A percentile compares a stretch with the other conserved stretches of the same genome.
Conservation (phyloP, 2,329 filamentous ascomycete species). For the Coccinonectria pachysandricola region DNA sequence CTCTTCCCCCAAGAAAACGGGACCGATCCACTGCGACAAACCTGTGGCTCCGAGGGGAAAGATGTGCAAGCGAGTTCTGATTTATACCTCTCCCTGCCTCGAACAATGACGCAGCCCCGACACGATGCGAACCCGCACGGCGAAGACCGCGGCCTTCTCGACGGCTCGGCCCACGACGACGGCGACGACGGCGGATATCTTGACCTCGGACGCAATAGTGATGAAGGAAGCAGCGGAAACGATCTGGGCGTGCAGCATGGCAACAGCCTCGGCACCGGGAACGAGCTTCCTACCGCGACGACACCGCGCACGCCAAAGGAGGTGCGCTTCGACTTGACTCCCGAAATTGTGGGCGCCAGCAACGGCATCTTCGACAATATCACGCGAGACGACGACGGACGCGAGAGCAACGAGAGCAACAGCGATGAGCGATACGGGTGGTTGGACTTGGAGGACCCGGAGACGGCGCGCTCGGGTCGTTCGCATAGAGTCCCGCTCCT, state of each 20-base stretch:
- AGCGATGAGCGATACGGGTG: conserved; percentile 24
- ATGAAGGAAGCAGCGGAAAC: conserved; percentile 9
- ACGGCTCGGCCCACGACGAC: conserved; percentile 12
- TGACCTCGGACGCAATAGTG: conserved; percentile 14
- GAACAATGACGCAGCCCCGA: conserved; percentile 24
- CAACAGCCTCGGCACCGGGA: conserved; percentile 11
- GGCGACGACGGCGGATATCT: conserved; percentile 19
- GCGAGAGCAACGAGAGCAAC: conserved; percentile 6
- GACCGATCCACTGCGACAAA: not conserved
- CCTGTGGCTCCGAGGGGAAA: conserved; percentile 7
- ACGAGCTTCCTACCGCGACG: conserved; percentile 5
- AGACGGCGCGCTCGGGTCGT: conserved; percentile 37
- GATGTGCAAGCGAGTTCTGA: conserved; percentile 17
- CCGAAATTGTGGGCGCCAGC: conserved; percentile 29
- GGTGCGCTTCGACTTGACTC: conserved; percentile 60
- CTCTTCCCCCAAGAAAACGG: not conserved
- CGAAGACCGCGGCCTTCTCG: conserved; percentile 24
- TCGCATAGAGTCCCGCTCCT: conserved; percentile 59
- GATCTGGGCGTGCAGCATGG: conserved; percentile 8
- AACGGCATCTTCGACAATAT: too few species aligned
- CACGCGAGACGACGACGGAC: conserved; percentile 5
- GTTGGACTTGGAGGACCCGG: conserved; percentile 34
- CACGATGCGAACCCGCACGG: conserved; percentile 20
- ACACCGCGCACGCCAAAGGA: conserved; percentile 47
- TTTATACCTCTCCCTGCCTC: conserved; percentile 11